Conservation (phyloP, 2,329 filamentous ascomycete species). For the Diplocarpon mali region DNA sequence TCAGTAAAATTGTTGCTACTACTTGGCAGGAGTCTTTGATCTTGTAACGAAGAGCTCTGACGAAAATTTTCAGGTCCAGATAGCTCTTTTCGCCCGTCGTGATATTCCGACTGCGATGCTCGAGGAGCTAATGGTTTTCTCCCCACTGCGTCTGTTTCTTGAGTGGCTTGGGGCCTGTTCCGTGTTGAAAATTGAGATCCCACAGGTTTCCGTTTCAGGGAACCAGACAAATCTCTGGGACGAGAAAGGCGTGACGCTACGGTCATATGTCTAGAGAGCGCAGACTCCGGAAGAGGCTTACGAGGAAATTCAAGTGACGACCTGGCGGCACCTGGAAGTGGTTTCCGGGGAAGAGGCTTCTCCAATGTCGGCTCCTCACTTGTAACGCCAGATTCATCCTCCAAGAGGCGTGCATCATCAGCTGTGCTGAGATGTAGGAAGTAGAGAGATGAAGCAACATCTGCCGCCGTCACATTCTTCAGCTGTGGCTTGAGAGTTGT, state of each 20-base stretch:
- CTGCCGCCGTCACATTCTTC: slow-evolving; percentile 80
- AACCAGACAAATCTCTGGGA: neutral
- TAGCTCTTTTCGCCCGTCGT: slow-evolving; percentile 12
- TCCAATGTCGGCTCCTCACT: slow-evolving; percentile 6
- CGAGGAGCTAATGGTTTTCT: slow-evolving; percentile 16
- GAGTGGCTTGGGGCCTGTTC: neutral
- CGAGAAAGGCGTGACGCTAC: neutral
- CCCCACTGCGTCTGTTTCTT: neutral
- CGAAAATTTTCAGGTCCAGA: slow-evolving; percentile 11
- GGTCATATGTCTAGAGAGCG: neutral
- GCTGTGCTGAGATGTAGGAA: slow-evolving; percentile 72
- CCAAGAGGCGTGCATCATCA: slow-evolving; percentile 38
- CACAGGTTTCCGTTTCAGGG: slow-evolving; percentile 11
- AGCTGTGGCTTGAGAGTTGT: slow-evolving; percentile 80
- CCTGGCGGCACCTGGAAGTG: slow-evolving; percentile 21
- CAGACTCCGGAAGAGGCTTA: slow-evolving; percentile 23
- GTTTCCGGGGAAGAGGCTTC: slow-evolving; percentile 24
- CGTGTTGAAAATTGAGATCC: slow-evolving; percentile 4
- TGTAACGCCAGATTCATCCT: slow-evolving; percentile 10
- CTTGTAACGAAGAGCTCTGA: neutral
- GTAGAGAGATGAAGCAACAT: slow-evolving; percentile 80
- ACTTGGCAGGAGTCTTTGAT: neutral
- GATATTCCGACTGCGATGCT: slow-evolving; percentile 9
- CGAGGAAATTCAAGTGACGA: slow-evolving; percentile 20
- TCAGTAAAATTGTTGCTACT: too few relatives aligned